A percentile compares a stretch with the other conserved stretches of the same genome.
These are phyloP conservation scores for Euphorbia pulcherrima DNA, from an alignment of 345 rosid genomes.

Conservation along the genomic window DNA sequence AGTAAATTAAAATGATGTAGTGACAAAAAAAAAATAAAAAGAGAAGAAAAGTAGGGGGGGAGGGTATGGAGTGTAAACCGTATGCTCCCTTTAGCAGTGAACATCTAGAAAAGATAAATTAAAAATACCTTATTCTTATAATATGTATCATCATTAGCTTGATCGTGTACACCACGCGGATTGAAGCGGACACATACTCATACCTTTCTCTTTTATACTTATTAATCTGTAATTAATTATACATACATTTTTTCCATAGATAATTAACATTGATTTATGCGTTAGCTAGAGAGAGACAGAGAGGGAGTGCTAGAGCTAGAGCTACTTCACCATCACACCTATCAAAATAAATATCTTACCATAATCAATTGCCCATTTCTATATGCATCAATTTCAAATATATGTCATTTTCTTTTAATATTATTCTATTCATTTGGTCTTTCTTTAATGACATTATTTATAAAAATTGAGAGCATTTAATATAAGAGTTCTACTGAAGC, in stretches of 20 bases:
- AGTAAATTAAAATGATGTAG: no score
- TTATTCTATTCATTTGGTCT: no score
- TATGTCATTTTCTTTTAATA: not conserved
- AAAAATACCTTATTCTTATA: slow-evolving; percentile 2
- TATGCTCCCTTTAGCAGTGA: slow-evolving; percentile 5
- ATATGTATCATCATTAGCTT: slow-evolving; percentile 17
- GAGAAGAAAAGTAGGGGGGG: no score
- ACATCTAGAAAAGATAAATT: slow-evolving; percentile 6
- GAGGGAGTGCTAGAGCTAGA: not conserved
- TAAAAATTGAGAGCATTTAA: no score
- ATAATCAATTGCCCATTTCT: slow-evolving; percentile 3
- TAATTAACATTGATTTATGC: not conserved
- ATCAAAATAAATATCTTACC: slow-evolving; percentile 19
- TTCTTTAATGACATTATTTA: no score
- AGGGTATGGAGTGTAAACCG: no score
- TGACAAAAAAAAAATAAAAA: no score
- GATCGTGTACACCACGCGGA: slow-evolving; percentile 35
- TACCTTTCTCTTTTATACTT: not conserved
- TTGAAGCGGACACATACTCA: slow-evolving; percentile 9
- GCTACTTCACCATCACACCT: slow-evolving; percentile 7
- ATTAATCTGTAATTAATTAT: not conserved
- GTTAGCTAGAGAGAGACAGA: not conserved
- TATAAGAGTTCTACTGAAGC: no score
- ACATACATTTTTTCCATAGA: no score
- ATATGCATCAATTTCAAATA: slow-evolving; percentile 10